Evolutionary conservation across 257 asterid genomes (phyloP).

Genomic region (Verbena officinalis): DNA sequence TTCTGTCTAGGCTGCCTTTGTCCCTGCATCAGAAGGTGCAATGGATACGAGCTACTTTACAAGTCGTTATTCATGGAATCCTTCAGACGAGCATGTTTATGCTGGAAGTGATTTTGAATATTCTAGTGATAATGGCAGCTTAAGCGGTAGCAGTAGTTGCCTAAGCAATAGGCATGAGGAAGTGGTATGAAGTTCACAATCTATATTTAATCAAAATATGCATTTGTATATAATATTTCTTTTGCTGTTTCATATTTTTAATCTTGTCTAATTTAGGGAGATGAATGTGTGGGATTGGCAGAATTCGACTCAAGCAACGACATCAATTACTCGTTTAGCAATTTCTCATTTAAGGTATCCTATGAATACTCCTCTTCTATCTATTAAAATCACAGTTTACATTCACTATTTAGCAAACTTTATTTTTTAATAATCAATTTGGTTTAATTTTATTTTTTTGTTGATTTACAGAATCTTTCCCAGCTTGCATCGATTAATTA

Average conservation of each 20-base stretch:
- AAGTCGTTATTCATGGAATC: constrained; percentile 92
- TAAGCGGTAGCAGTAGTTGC: constrained; percentile 85
- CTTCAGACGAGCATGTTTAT: constrained; percentile 86
- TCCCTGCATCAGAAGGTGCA: constrained; percentile 94
- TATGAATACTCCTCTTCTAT: neutral
- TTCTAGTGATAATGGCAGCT: constrained; percentile 82
- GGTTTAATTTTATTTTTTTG: constrained; percentile 10
- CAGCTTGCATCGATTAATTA: constrained; percentile 97
- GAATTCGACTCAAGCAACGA: constrained; percentile 76
- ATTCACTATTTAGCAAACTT: no score
- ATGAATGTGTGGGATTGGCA: constrained; percentile 64
- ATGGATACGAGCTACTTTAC: constrained; percentile 94
- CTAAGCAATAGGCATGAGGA: constrained; percentile 94
- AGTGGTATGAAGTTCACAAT: constrained; percentile 54
- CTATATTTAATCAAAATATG: neutral
- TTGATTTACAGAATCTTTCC: constrained; percentile 73
- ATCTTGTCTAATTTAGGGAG: constrained; percentile 55
- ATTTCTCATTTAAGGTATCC: constrained; percentile 91
- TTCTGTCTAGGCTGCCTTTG: constrained; percentile 83
- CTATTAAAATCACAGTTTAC: neutral
- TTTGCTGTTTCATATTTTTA: constrained; percentile 13
- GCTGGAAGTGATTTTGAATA: constrained; percentile 86
- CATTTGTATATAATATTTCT: neutral
- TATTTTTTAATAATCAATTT: constrained; percentile 6
- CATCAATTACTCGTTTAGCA: constrained; percentile 88